Percentiles rank a stretch among this genome's conserved stretches.
Evolutionary conservation across 768 basidiomycete species (phyloP).

Genomic region (Sarcomyxa edulis): DNA sequence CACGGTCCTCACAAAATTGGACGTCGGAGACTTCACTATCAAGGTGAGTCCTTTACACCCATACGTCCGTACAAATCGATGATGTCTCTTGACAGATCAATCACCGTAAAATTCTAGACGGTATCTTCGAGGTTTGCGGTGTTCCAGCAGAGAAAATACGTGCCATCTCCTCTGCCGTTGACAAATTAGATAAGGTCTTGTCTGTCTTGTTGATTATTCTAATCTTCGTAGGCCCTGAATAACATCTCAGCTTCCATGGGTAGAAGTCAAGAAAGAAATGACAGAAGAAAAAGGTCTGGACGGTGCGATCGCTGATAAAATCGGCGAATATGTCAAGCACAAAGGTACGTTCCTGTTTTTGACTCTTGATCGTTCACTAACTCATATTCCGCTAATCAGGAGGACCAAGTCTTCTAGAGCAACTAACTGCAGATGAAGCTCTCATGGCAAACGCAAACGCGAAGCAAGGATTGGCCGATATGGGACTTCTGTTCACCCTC

Average conservation of each 20-base stretch:
- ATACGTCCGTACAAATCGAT: too few species aligned
- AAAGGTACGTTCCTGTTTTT: slow-evolving; percentile 56
- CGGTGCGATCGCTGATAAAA: slow-evolving; percentile 77
- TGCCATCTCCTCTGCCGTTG: slow-evolving; percentile 91
- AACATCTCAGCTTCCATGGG: slow-evolving; percentile 67
- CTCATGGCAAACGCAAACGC: slow-evolving; percentile 72
- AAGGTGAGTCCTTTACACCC: slow-evolving; percentile 59
- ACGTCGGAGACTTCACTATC: slow-evolving; percentile 92
- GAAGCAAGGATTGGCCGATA: slow-evolving; percentile 80
- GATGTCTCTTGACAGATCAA: slow-evolving; percentile 71
- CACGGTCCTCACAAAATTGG: slow-evolving; percentile 75
- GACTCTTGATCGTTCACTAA: background rate
- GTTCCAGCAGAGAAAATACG: slow-evolving; percentile 88
- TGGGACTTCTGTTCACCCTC: slow-evolving; percentile 78
- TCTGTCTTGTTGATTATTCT: background rate
- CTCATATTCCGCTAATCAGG: slow-evolving; percentile 37
- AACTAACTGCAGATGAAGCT: slow-evolving; percentile 54
- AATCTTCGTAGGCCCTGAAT: slow-evolving; percentile 1
- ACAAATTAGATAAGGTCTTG: slow-evolving; percentile 92
- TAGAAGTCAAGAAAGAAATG: slow-evolving; percentile 94
- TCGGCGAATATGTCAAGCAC: slow-evolving; percentile 94
- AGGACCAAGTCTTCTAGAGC: slow-evolving; percentile 69
- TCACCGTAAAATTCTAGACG: slow-evolving; percentile 95
- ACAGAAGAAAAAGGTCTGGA: slow-evolving; percentile 91
- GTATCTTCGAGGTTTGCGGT: slow-evolving; percentile 94